These are phyloP conservation scores for Anacardium occidentale DNA, from an alignment of 345 rosid species.

Conservation along the genomic window DNA sequence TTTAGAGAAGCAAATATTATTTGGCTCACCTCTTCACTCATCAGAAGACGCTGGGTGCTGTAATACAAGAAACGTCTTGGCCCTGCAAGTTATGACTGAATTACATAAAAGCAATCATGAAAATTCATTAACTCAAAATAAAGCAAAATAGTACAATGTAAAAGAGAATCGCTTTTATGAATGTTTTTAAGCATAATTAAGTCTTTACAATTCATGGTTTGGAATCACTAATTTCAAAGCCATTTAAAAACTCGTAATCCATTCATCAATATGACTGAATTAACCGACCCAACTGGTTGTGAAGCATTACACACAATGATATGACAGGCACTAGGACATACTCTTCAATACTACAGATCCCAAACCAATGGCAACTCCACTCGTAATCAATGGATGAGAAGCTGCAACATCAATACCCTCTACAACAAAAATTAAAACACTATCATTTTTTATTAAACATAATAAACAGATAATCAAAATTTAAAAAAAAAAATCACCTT, in stretches of 20 bases:
- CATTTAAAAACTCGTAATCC: background rate
- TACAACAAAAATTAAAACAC: conserved; percentile 28
- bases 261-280: background rate
- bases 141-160: background rate
- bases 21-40: conserved; percentile 71
- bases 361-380: conserved; percentile 52
- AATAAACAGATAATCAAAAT: background rate
- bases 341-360: conserved; percentile 62
- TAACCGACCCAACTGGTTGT: background rate
- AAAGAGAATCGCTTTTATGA: background rate
- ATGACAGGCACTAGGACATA: conserved; percentile 26
- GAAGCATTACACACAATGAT: background rate
- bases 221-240: background rate
- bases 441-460: background rate
- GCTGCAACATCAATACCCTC: conserved; percentile 70
- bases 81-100: conserved; percentile 40
- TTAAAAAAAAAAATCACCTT: background rate
- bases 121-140: background rate
- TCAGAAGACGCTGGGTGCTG: conserved; percentile 56
- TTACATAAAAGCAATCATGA: background rate
- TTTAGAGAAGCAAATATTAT: background rate
- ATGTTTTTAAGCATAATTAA: conserved; percentile 1
- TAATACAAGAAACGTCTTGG: conserved; percentile 76
- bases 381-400: conserved; percentile 55
- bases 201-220: background rate